Percentiles rank a stretch among this genome's conserved stretches.
Conservation (phyloP, 306 rosid species). For the Vigna angularis region DNA sequence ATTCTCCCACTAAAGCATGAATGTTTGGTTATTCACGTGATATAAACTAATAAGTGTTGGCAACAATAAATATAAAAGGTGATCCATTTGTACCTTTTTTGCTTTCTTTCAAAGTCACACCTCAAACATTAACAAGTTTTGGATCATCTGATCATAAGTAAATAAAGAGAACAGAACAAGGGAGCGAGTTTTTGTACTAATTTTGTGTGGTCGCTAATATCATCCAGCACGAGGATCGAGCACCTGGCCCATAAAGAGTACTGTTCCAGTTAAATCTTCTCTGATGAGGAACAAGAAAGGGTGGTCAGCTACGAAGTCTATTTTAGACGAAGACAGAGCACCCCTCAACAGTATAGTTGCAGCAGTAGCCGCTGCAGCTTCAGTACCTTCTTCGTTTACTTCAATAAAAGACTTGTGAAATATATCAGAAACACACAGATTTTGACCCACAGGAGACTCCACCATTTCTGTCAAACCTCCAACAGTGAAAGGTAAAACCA, state of each 20-base stretch:
- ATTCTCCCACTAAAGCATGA: neutral
- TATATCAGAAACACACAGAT: conserved; percentile 61
- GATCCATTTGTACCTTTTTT: neutral
- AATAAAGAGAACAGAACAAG: neutral
- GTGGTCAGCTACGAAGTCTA: conserved; percentile 83
- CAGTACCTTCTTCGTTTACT: conserved; percentile 90
- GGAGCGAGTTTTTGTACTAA: neutral
- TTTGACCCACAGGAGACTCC: conserved; percentile 56
- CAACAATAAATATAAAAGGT: neutral
- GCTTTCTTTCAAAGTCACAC: neutral
- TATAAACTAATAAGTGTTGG: neutral
- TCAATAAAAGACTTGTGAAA: conserved; percentile 74
- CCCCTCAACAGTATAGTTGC: conserved; percentile 31
- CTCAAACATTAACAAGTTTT: neutral
- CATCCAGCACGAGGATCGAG: conserved; percentile 65
- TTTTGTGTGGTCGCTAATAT: neutral
- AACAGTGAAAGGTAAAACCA: conserved; percentile 63
- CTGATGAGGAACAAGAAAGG: conserved; percentile 76
- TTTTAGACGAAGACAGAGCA: neutral
- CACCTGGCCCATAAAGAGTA: conserved; percentile 78
- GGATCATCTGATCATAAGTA: neutral
- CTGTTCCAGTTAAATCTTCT: conserved; percentile 71
- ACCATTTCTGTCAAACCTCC: conserved; percentile 77
- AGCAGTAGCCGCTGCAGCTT: conserved; percentile 77
- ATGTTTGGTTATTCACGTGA: neutral